Base-by-base conservation (phyloP, 2,329 filamentous ascomycete genomes). In the Phaeophleospora eucalypticola region DNA sequence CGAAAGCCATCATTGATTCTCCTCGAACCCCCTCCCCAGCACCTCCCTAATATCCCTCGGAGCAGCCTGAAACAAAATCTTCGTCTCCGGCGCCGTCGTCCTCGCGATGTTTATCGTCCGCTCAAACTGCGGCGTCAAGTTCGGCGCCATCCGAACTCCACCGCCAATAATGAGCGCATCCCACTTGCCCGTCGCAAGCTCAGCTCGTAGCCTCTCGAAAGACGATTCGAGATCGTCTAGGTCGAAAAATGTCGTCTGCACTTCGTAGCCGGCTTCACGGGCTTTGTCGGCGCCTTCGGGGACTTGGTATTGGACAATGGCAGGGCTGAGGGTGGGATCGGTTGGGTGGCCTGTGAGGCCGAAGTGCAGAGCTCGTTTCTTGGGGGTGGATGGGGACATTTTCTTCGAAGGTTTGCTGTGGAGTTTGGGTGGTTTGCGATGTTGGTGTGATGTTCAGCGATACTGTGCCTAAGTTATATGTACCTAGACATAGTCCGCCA, bases 181-280 rank as follows among this genome's bases (percentile, higher is more conserved):
- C 41, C 41, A 44, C 8, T 27, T 32, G 2, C 41, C 41, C 10
- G 41, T 37, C 19, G 12, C 18, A 10, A 44, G 34, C 18, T 18
- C 20, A 12, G 19, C n/a, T 17, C 14, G 24, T 4, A 44, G 34
- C 6, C 29, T 21, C 9, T 2, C 2, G 17, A 44, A 12, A 6
- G 16, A 24, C 3, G 4, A 12, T 7, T 17, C 8, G n/a, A 36
- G 29, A 19, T 37, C 33, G 2, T 7, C 41, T 12, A 34, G 41
- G 27, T 44, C 20, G 3, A 44, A 12, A 35, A 44, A 44, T 27
- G 41, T 37, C 20, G 37, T 9, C 17, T 37, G 41, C 10, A 44
- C 41, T 36, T 44, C 41, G 41, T 44, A 37, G 20, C 41, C 41
- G 14, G 41, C 41, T 37, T 35, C n/a, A 9, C 41, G 41, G n/a